phyloP scores from a whole-genome alignment of 2,329 filamentous ascomycete genomes.

The Venturia asperata region DNA sequence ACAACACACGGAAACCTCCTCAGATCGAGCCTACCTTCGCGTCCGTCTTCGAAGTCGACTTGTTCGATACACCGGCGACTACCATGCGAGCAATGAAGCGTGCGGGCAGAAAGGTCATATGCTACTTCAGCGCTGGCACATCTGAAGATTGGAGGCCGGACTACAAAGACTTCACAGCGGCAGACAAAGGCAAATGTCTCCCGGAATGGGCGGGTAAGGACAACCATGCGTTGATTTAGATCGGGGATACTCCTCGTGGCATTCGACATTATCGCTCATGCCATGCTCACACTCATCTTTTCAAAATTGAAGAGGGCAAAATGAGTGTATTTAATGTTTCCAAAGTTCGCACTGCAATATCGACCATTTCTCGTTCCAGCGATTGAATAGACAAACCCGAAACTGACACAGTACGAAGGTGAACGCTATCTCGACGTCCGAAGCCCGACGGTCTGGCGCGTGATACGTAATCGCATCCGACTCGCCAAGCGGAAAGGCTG shows the following conservation, averaged over 20 bases:
- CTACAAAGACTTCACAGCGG: constrained; percentile 23
- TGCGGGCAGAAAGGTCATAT: constrained; percentile 50
- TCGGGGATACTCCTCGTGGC: not conserved
- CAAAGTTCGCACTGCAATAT: too few relatives aligned
- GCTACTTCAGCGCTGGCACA: constrained; percentile 27
- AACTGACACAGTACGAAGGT: constrained; percentile 20
- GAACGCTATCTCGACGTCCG: constrained; percentile 26
- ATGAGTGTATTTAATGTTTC: not conserved
- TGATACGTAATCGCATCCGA: constrained; percentile 26
- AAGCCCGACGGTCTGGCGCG: constrained; percentile 24
- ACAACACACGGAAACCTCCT: not conserved
- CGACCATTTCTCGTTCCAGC: not conserved
- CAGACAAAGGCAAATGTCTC: constrained; percentile 24
- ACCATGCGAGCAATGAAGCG: constrained; percentile 1
- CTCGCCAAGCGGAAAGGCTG: constrained; percentile 29
- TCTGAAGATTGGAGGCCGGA: constrained; percentile 26
- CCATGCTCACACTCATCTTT: not conserved
- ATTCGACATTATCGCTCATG: not conserved
- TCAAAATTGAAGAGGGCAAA: not conserved
- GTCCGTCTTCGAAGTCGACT: constrained; percentile 49
- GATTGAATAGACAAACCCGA: too few relatives aligned
- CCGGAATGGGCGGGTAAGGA: constrained; percentile 26
- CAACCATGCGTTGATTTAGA: not conserved
- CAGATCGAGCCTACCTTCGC: constrained; percentile 9
- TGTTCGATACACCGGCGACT: constrained; percentile 25